Evolutionary conservation across 768 basidiomycete species (phyloP), one percentile per base, ranked within the genome.

Genomic region (Suillus paluster): DNA sequence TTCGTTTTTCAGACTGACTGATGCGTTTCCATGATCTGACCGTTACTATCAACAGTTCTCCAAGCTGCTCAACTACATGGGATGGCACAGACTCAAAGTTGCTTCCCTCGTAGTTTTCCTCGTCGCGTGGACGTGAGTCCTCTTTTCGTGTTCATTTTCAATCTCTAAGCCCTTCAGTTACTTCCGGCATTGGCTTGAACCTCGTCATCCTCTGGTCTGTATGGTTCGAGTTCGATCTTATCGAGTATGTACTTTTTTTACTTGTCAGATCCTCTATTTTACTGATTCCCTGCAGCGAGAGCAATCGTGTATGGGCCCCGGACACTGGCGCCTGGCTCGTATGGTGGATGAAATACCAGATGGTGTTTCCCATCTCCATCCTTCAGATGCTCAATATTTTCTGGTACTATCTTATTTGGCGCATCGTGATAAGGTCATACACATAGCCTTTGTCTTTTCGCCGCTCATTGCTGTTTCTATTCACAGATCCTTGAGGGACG

Each of bases 131-230:
- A 88, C 90, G 91, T 95, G 68, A 74, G 92, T 85, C 19, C 23
- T 39, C 19, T 19, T 25, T 19, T 39, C 17, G 5, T 6, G 23
- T 55, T 41, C 19, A 34, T 39, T 30, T 45, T 25, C 21, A 33
- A 36, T 21, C 38, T n/a, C 45, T 38, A 36, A 19, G 44, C 4
- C 58, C 17, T 17, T 15, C 70, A 97, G 94, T 8, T 98, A 98
- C 72, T 92, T 96, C 83, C 92, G 97, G 4, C 95, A 96, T 73
- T 97, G 90, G 71, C n/a, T 79, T 96, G 45, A 98, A 97, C 73
- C 72, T 97, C 59, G 77, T 80, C 58, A 96, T 99, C 23, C 83
- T 99, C 17, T 91, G 86, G 83, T 97, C 95, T 4, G 90, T 96
- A 5, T 94, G 89, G 89, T 81, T 70, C 39, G 88, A 99, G 68